These are phyloP conservation scores for Thalia dealbata DNA, from an alignment of 176 grass and related monocot species.

Conservation along the genomic window DNA sequence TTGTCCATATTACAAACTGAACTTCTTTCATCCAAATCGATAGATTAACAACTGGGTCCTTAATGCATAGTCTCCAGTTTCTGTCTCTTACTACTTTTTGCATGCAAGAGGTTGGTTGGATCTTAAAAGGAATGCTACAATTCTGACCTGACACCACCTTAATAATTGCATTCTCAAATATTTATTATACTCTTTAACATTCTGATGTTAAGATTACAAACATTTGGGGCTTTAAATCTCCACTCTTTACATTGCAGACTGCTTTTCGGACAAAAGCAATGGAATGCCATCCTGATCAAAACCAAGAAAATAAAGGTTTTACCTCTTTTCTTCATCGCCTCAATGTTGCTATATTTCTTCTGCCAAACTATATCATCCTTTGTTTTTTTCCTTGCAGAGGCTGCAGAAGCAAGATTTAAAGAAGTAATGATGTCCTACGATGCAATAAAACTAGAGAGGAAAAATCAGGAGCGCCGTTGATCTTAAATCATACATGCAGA, in stretches of 20 bases:
- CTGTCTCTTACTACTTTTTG: not conserved
- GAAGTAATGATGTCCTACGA: conserved; percentile 43
- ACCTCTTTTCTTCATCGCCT: not conserved
- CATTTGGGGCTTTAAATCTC: not conserved
- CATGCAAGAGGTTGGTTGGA: not conserved
- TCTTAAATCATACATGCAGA: not conserved
- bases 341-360: not conserved
- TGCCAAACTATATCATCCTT: not conserved
- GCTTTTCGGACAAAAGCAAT: conserved; percentile 97
- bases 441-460: conserved; percentile 11
- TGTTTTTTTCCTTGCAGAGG: conserved; percentile 33
- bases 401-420: conserved; percentile 84
- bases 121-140: not conserved
- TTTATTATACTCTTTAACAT: not conserved
- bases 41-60: not conserved
- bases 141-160: not conserved
- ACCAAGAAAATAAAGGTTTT: conserved; percentile 77
- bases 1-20: not conserved
- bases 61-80: not conserved
- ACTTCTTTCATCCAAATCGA: not conserved
- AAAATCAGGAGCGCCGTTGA: not conserved
- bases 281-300: conserved; percentile 98
- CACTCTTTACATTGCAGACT: conserved; percentile 37
- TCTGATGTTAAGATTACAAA: not conserved
- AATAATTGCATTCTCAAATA: not conserved